Evolutionary conservation across 1,284 basidiomycete species (phyloP), one percentile per base, ranked within the genome.

Genomic region (Ganoderma leucocontextum): DNA sequence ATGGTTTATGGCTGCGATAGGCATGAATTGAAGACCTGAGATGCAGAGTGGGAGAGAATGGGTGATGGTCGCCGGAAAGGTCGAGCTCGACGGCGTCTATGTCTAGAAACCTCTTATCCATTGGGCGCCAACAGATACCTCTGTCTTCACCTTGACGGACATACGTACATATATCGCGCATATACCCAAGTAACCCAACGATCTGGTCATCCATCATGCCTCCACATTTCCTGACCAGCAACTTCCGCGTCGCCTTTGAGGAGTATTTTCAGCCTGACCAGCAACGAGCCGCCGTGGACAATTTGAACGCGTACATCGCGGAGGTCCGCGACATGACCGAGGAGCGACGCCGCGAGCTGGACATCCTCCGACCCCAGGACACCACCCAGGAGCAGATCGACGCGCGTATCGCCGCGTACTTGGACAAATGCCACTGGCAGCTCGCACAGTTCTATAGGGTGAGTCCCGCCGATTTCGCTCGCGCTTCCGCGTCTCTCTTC

Each of bases 371-470:
- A 63, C 63, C 72, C 2, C 71, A 75, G 47, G 75, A 76, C 64
- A 69, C 63, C 35, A 70, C 71, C 49, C 52, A 62, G 19, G 70
- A 69, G 53, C 70, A 74, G 55, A 67, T 73, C 61, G 67, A 71
- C 47, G 55, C 69, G 49, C 72, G 73, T 36, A 35, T 75, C 36
- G 66, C 70, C 41, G 70, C 72, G 15, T 69, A 72, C 44, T 72
- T 75, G n/a, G 71, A 76, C 66, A 75, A 72, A 41, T 76, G 75
- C 69, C 74, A 76, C 64, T 76, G 73, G 73, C 75, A 76, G 67
- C 69, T 76, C 33, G 70, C 74, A 19, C 73, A 75, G 65, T 72
- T 76, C 67, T 71, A 75, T 55, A 60, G 72, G 47, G 75, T 76
- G 61, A 64, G 75, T 71, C 13, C 41, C 41, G 44, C 52, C 12